Percentiles rank a stretch among this genome's conserved stretches.
Evolutionary conservation across 2,329 filamentous ascomycete species (phyloP).

Genomic region (Microsporum audouinii): DNA sequence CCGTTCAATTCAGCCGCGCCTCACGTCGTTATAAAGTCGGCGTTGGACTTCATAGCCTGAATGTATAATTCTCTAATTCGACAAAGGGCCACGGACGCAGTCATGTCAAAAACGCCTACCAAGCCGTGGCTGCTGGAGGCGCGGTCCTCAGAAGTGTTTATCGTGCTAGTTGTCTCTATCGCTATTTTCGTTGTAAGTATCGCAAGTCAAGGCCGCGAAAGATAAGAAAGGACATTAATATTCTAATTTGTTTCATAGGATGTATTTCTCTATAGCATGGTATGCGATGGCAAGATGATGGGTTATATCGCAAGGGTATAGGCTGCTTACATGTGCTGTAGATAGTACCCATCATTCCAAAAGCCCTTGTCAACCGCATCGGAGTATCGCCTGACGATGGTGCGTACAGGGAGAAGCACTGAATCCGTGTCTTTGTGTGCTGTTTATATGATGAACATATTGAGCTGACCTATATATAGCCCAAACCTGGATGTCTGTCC

Average conservation of each 20-base stretch:
- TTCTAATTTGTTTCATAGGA: not conserved
- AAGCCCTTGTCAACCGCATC: conserved; percentile 47
- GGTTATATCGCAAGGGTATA: not conserved
- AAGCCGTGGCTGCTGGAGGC: not conserved
- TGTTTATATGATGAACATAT: not conserved
- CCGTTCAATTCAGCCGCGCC: not conserved
- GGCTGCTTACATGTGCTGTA: not conserved
- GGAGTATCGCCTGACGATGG: conserved; percentile 20
- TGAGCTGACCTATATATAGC: not conserved
- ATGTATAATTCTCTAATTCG: not conserved
- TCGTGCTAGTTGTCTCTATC: not conserved
- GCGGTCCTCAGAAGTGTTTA: not conserved
- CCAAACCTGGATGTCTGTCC: conserved; percentile 42
- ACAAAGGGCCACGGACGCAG: not conserved
- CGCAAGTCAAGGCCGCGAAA: not conserved
- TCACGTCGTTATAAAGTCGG: not conserved
- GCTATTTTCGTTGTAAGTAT: not conserved
- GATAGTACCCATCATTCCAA: conserved; percentile 62
- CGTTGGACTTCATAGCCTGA: not conserved
- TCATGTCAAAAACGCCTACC: not conserved
- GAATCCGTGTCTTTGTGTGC: not conserved
- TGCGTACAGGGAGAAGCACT: not conserved
- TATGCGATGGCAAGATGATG: not conserved
- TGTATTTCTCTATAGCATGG: not conserved
- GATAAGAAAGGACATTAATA: not conserved